Evolutionary conservation across 1,139 yeast species (phyloP), one percentile per base, ranked within the genome.

Genomic region (Geotrichum citri-aurantii): DNA sequence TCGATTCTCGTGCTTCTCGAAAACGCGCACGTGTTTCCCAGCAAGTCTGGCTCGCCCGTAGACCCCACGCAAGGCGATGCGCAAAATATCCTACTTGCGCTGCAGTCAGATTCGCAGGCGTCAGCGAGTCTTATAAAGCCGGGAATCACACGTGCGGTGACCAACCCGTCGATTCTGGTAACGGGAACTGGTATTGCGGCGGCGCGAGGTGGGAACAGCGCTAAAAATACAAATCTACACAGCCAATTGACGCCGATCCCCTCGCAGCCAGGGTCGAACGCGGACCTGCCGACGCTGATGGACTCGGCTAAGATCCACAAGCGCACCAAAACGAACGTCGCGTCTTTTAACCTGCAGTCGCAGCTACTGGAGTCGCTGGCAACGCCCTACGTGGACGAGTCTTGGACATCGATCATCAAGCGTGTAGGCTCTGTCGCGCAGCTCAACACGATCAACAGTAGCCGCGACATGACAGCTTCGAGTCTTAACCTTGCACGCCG

Each of bases 261-360:
- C 44, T 37, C 44, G 11, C 50, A 48, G 29, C 48, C 48, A 12
- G 23, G 37, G 21, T 48, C 56, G 6, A 31, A 27, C 12, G 23
- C 56, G 5, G 59, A 56, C 19, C 47, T 52, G 23, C 53, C 59
- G 8, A 21, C 56, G 6, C 52, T 59, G 21, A 27, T 59, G 53
- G 61, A 56, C 12, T 53, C 62, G 7, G 59, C 58, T 10, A 56
- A 59, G 42, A 56, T 59, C 14, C 60, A 62, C 10, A 61, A 63
- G 40, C 62, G 68, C 3, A 65, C 68, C 8, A 58, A 62, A 50
- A 63, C 69, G n/a, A 62, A 63, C 42, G 50, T 63, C 8, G 59
- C 65, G 11, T 61, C 69, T 14, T 57, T 68, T 50, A 66, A 70
- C 61, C 60, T 75, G 58, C 68, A 75, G 64, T 66, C 75, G 58